Conservation (phyloP, 805 yeast species). For the Lachancea meyersii region DNA sequence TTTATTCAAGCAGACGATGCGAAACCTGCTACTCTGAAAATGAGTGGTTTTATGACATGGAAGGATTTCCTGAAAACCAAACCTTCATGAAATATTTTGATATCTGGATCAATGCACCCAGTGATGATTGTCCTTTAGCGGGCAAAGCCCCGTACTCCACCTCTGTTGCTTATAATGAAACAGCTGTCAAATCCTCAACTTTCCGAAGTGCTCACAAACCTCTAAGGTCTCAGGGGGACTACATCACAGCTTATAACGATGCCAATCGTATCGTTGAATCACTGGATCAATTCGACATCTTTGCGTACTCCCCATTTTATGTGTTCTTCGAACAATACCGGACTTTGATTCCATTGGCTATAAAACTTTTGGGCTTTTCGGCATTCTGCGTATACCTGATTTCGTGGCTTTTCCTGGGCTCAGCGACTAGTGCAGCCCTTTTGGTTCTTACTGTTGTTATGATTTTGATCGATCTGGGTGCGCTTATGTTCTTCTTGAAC, state of each 20-base stretch:
- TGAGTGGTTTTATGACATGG: slow-evolving; percentile 66
- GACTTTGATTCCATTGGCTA: slow-evolving; percentile 54
- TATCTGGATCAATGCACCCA: slow-evolving; percentile 78
- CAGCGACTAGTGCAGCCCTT: slow-evolving; percentile 51
- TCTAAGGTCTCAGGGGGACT: slow-evolving; percentile 74
- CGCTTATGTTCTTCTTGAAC: slow-evolving; percentile 67
- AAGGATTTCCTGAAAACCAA: slow-evolving; percentile 71
- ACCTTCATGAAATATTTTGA: slow-evolving; percentile 67
- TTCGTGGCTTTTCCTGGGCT: slow-evolving; percentile 58
- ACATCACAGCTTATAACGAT: slow-evolving; percentile 70
- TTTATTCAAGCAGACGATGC: slow-evolving; percentile 64
- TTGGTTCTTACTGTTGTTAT: slow-evolving; percentile 53
- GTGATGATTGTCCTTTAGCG: slow-evolving; percentile 90
- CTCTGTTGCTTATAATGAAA: slow-evolving; percentile 44
- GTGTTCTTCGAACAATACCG: slow-evolving; percentile 86
- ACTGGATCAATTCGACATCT: slow-evolving; percentile 52
- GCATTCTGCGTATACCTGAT: slow-evolving; percentile 44
- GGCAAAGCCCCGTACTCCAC: slow-evolving; percentile 87
- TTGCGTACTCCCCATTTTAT: slow-evolving; percentile 91
- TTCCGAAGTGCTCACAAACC: slow-evolving; percentile 80
- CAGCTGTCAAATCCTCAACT: slow-evolving; percentile 48
- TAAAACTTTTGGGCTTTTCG: slow-evolving; percentile 49
- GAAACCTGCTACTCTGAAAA: slow-evolving; percentile 61
- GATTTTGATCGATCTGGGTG: slow-evolving; percentile 69
- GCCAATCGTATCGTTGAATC: slow-evolving; percentile 62